Base-by-base conservation (phyloP, 768 basidiomycete species). In the Mycena maculata region DNA sequence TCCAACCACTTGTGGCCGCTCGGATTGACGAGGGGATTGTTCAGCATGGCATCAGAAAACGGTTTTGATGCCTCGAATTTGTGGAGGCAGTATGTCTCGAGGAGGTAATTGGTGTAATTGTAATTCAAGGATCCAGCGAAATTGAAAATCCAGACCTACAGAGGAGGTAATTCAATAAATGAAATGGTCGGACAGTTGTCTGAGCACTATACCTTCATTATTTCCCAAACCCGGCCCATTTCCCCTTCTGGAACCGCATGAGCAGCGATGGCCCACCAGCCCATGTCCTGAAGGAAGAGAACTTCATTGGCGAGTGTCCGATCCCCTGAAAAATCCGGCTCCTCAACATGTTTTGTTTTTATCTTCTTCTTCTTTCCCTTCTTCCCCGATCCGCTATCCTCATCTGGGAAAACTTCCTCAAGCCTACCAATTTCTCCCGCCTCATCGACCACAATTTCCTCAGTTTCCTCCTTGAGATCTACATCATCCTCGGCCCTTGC, bases 11-110 rank as follows among this genome's bases (percentile, higher is more conserved):
- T 36, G 18, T 54, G 20, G 6, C 65, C 65, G 18, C 20, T 52
- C 20, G 50, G n/a, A 49, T 75, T 75, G 38, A 75, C 66, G 9
- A 76, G 71, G 20, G 25, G 42, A 45, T 65, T 70, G 22, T 63
- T 56, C 18, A 69, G 53, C 18, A 65, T 69, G 10, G 67, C 65
- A n/a, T 68, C 65, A 1, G 57, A 50, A 1, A 68, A 49, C 4
- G 47, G 41, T 44, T 57, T 48, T 18, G 60, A 63, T 3, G 60
- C 60, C 25, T 68, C 66, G 31, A 57, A 68, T 1, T 31, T 39
- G 25, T 65, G 52, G 15, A 68, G 55, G 30, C 66, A 68, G 38
- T 63, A 68, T 12, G 39, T 49, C 38, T 59, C 57, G 13, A 59
- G 57, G 8, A 59, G 57, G 31, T 65, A 54, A 36, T 31, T 36